Conservation (phyloP, 768 basidiomycete species). For the Suillus fuscotomentosus region DNA sequence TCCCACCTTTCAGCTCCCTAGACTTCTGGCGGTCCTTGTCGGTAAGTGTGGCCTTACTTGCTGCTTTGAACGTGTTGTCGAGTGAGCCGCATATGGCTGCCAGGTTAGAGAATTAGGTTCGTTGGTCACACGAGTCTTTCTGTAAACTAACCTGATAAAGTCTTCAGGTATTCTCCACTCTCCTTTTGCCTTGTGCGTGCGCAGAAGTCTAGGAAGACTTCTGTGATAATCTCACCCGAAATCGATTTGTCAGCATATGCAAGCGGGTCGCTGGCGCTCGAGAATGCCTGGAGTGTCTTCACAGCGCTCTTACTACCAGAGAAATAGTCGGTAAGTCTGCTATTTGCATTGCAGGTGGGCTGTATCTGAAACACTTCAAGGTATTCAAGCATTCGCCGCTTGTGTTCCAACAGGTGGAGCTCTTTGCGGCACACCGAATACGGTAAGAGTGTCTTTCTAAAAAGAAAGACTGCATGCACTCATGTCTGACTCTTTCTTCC, state of each 20-base stretch:
- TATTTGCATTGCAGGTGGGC: not conserved
- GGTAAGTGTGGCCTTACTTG: not conserved
- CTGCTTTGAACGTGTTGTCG: too few relatives aligned
- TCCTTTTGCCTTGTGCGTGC: not conserved
- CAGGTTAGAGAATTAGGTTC: too few relatives aligned
- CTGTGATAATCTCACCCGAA: constrained; percentile 19
- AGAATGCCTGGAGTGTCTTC: not conserved
- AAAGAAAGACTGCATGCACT: not conserved
- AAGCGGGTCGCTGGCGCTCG: not conserved
- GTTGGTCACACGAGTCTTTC: too few relatives aligned
- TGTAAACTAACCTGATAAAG: not conserved
- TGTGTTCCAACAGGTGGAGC: constrained; percentile 20
- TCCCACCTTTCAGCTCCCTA: constrained; percentile 11
- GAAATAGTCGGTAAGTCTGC: not conserved
- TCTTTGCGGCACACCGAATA: constrained; percentile 9
- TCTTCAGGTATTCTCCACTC: constrained; percentile 2
- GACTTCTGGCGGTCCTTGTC: not conserved
- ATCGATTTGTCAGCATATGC: constrained; percentile 12
- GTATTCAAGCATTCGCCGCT: constrained; percentile 11
- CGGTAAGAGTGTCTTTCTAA: too few relatives aligned
- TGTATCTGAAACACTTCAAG: constrained; percentile 7
- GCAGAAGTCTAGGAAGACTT: constrained; percentile 17
- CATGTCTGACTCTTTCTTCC: constrained; percentile 22
- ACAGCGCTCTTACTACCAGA: not conserved
- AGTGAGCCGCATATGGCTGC: too few relatives aligned